phyloP scores from a whole-genome alignment of 257 asterid genomes.

The Plantago ovata region DNA sequence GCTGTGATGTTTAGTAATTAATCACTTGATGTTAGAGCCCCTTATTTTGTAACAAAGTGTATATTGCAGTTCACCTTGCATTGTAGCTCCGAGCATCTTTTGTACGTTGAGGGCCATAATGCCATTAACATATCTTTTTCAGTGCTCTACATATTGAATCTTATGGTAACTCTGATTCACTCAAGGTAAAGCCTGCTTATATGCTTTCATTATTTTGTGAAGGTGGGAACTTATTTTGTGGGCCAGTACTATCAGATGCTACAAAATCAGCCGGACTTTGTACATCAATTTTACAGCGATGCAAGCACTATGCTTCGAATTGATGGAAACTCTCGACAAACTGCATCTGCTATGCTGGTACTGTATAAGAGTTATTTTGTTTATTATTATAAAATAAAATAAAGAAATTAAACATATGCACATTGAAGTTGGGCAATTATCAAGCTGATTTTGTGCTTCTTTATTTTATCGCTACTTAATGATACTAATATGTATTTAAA shows the following conservation, averaged over 20 bases:
- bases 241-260: slow-evolving; percentile 95
- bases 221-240: slow-evolving; percentile 97
- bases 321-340: slow-evolving; percentile 70
- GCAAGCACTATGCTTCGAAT: slow-evolving; percentile 90
- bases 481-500: slow-evolving; percentile 12
- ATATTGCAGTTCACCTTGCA: no score
- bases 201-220: slow-evolving; percentile 20
- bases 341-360: slow-evolving; percentile 92
- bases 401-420: no score
- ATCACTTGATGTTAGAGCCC: no score
- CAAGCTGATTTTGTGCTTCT: slow-evolving; percentile 9
- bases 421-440: slow-evolving; percentile 11
- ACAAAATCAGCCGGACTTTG: slow-evolving; percentile 80
- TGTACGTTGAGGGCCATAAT: no score
- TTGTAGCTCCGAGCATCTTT: no score
- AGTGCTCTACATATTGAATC: no score
- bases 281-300: slow-evolving; percentile 82
- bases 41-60: no score
- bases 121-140: no score
- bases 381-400: not conserved
- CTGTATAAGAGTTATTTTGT: slow-evolving; percentile 12
- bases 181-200: no score
- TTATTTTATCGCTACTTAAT: slow-evolving; percentile 6
- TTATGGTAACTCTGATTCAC: no score
- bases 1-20: no score